Evolutionary conservation across 306 rosid genomes (phyloP).

Genomic region (Vigna hirtella): DNA sequence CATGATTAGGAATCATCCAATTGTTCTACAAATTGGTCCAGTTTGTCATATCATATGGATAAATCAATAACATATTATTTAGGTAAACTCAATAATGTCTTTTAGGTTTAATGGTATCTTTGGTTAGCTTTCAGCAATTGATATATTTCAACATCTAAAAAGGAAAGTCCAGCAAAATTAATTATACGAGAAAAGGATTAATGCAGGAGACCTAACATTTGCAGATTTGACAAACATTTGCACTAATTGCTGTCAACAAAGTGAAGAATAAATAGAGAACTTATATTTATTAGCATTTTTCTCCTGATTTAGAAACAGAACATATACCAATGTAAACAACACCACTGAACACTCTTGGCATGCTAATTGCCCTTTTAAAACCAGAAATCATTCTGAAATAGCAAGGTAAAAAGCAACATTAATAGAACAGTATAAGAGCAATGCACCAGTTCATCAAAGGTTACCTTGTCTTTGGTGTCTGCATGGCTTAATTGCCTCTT

Average conservation of each 20-base stretch:
- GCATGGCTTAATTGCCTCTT: constrained; percentile 65
- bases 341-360: neutral
- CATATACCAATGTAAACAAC: neutral
- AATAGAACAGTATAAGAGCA: constrained; percentile 36
- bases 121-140: neutral
- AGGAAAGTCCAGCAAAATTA: neutral
- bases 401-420: constrained; percentile 35
- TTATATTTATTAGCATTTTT: neutral
- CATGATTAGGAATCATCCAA: neutral
- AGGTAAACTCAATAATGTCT: neutral
- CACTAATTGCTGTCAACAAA: neutral
- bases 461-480: constrained; percentile 97
- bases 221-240: neutral
- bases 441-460: constrained; percentile 41
- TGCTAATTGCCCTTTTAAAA: constrained; percentile 2
- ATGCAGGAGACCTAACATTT: too few relatives aligned
- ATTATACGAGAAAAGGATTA: neutral
- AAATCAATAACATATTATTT: neutral
- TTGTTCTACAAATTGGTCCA: neutral
- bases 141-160: neutral
- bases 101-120: neutral
- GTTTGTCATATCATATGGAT: neutral
- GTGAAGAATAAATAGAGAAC: neutral
- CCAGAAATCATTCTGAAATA: constrained; percentile 8
- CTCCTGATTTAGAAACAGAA: constrained; percentile 10